Evolutionary conservation across 331 rosid species (phyloP), one percentile per base, ranked within the genome.

Genomic region (Telfairia occidentalis): DNA sequence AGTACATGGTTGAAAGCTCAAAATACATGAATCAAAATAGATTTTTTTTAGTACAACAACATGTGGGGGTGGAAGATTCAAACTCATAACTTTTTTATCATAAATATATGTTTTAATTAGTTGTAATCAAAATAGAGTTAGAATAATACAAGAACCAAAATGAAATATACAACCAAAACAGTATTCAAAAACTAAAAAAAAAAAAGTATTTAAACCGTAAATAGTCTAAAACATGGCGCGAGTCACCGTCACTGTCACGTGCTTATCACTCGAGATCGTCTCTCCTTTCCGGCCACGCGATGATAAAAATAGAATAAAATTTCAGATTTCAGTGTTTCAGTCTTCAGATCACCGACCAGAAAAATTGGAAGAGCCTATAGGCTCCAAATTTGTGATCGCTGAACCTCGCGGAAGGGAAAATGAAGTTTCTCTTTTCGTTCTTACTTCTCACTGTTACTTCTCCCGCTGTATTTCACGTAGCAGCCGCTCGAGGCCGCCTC

Each of bases 401-500:
- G 75, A 70, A 26, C 21, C 57, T 43, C 75, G 15, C 58, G 8
- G 4, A 8, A 71, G 10, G 30, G 3, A 23, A 46, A 49, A 48
- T 71, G 76, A 55, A 75, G 29, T 30, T 75, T 26, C 43, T 75
- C 52, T 46, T 81, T 49, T 82, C 83, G 69, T 77, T 84, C 13
- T 54, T 83, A 29, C 78, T 87, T 73, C 50, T 86, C 54, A 84
- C 74, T 76, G 77, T 81, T 26, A 9, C 63, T 78, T 24, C 86
- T 28, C 71, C 81, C 43, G 78, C 84, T 81, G 63, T 80, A 43
- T 58, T 80, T 52, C 81, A 2, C 43, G 50, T 19, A 29, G 83
- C 82, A 32, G 57, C 71, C 49, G 94, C 95, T 12, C 78, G 85
- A 78, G 96, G 90, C 58, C 82, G 84, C 65, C 77, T 52, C n/a